Base-by-base conservation (phyloP, 2,329 filamentous ascomycete species). In the Pseudopyrenochaeta lycopersici region DNA sequence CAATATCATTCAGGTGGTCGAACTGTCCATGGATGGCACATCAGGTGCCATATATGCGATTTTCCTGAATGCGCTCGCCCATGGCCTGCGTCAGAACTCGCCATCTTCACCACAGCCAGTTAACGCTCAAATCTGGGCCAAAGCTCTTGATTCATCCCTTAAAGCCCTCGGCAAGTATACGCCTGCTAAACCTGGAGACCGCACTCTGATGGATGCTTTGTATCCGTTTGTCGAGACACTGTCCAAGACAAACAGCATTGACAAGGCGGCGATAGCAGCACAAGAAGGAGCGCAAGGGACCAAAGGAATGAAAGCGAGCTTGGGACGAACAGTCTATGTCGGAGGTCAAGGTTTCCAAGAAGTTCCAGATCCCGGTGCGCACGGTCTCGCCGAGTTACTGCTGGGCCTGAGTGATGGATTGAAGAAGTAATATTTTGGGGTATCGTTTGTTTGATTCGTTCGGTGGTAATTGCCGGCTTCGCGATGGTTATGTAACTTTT, bases 141-240 rank as follows among this genome's bases (percentile, higher is more conserved):
- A 83, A 29, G 93, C 92, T 1, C 81, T 97, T 12, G 81, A 87
- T 58, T 83, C 87, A 63, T 90, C 91, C 47, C 85, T 89, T 39
- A 58, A 73, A 38, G 56, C 72, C 27, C 80, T 99, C 52, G 85
- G 83, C 31, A 90, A 84, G 70, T 98, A 98, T 76, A 99, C 95
- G 1, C 93, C 94, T 1, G 95, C 95, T 0, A 87, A 89, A 47
- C 89, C 90, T 0, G 95, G 95, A 23, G 95, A 99, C 73, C 85
- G 95, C 45, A 99, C 95, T 0, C 80, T 98, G 31, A 85, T 98
- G 30, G 95, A 99, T 76, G 92, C 94, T 1, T 81, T 99, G 44
- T 85, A 90, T 58, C 95, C 95, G 1, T 99, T 98, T 72, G 88
- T 96, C 46, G 85, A 91, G 38, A 85, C 83, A 2, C 82, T 98